A percentile compares a stretch with the other conserved stretches of the same genome.
phyloP scores from a whole-genome alignment of 345 rosid species.

The Viola odorata region DNA sequence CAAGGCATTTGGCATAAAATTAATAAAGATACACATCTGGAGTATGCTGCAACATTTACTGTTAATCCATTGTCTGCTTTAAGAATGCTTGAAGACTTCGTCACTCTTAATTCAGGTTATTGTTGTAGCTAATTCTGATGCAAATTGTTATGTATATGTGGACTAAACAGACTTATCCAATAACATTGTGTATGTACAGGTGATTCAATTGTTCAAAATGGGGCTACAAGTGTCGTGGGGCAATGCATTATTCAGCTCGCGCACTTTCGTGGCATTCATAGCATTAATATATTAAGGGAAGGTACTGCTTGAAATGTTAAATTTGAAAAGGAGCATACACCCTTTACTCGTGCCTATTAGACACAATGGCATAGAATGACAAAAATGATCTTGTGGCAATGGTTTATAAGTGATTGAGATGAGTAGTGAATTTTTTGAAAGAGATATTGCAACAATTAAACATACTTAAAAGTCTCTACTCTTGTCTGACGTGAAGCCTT shows the following conservation, averaged over 20 bases:
- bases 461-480: too few species aligned
- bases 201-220: constrained; percentile 84
- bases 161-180: constrained; percentile 1
- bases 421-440: too few species aligned
- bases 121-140: too few species aligned
- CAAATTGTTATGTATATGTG: too few species aligned
- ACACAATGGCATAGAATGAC: too few species aligned
- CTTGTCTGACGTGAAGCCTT: too few species aligned
- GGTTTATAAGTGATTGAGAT: too few species aligned
- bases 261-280: constrained; percentile 52
- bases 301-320: constrained; percentile 26
- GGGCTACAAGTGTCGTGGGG: constrained; percentile 85
- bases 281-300: constrained; percentile 77
- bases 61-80: constrained; percentile 88
- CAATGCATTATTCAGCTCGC: constrained; percentile 90
- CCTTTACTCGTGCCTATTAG: too few species aligned
- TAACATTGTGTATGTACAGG: constrained; percentile 36
- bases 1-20: constrained; percentile 75
- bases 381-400: too few species aligned
- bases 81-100: constrained; percentile 85
- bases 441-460: too few species aligned
- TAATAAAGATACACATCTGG: constrained; percentile 57
- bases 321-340: too few species aligned
- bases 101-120: constrained; percentile 48
- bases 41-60: constrained; percentile 82